Conservation (phyloP, 441 rosid species). For the Brassica hybrid region DNA sequence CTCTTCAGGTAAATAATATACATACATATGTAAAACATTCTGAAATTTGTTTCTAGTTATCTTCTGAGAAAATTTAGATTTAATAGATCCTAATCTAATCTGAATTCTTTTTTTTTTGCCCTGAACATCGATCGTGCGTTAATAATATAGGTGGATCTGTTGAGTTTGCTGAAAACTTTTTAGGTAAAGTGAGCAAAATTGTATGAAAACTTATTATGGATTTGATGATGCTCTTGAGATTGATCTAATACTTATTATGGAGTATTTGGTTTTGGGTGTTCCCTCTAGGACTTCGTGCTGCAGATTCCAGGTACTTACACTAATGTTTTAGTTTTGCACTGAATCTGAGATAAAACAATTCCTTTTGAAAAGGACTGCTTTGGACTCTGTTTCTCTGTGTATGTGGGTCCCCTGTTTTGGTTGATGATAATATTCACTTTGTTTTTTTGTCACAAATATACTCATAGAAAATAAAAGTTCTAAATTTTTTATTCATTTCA, state of each 20-base stretch:
- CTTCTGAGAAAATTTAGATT: background rate
- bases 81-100: conserved; percentile 5
- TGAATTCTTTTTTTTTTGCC: background rate
- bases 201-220: background rate
- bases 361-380: conserved; percentile 11
- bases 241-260: conserved; percentile 4
- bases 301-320: conserved; percentile 4
- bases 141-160: background rate
- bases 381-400: conserved; percentile 9
- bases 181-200: background rate
- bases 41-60: background rate
- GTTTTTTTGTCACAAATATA: background rate
- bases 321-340: conserved; percentile 6
- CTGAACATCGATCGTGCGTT: conserved; percentile 11
- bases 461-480: too few species aligned
- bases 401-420: conserved; percentile 27
- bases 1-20: conserved; percentile 40
- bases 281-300: background rate
- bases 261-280: background rate
- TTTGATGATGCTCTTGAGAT: conserved; percentile 21
- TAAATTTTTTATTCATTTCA: background rate
- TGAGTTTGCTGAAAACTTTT: background rate
- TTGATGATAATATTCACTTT: conserved; percentile 9
- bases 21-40: background rate
- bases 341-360: conserved; percentile 25